phyloP scores from a whole-genome alignment of 1,284 basidiomycete genomes.

The Mycocalia duriaeana region DNA sequence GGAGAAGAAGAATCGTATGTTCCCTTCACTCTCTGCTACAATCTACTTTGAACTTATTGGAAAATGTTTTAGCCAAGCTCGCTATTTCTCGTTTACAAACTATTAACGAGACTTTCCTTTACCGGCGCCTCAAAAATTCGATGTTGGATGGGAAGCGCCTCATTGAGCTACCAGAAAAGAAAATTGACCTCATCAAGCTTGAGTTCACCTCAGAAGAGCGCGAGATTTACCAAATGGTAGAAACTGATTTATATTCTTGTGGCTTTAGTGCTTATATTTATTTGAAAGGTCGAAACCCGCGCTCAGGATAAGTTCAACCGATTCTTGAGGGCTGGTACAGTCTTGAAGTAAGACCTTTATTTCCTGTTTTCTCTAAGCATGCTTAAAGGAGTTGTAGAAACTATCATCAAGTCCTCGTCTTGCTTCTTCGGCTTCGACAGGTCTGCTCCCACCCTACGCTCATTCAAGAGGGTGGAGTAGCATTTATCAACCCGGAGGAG shows the following conservation, averaged over 20 bases:
- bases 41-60: background rate
- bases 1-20: conserved; percentile 36
- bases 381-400: conserved; percentile 21
- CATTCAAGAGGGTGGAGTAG: conserved; percentile 37
- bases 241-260: conserved; percentile 3
- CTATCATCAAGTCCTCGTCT: conserved; percentile 45
- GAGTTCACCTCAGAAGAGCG: conserved; percentile 51
- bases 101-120: conserved; percentile 43
- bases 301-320: conserved; percentile 56
- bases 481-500: conserved; percentile 31
- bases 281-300: conserved; percentile 42
- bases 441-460: conserved; percentile 48
- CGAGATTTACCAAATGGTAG: conserved; percentile 49
- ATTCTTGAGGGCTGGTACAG: conserved; percentile 50
- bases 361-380: background rate
- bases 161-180: conserved; percentile 53
- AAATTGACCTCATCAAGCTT: conserved; percentile 41
- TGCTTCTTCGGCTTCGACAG: conserved; percentile 50
- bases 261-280: background rate
- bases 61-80: conserved; percentile 29
- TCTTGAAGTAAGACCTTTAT: conserved; percentile 35
- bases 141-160: conserved; percentile 55
- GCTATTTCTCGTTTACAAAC: conserved; percentile 49
- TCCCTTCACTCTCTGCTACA: background rate
- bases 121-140: conserved; percentile 52